Conservation (phyloP, 2,329 filamentous ascomycete genomes). For the Xylogone sp. region DNA sequence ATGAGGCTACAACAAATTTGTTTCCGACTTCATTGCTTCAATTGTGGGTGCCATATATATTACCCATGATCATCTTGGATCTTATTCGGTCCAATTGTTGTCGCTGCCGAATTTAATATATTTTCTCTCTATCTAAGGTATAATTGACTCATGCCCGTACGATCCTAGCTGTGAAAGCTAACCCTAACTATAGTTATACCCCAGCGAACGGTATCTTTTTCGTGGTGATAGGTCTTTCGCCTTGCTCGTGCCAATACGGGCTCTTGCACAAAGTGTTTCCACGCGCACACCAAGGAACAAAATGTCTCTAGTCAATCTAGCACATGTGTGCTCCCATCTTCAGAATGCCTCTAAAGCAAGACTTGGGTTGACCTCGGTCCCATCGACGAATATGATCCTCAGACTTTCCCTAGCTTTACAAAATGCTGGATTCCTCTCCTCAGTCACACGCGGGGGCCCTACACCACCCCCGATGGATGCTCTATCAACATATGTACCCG, state of each 20-base stretch:
- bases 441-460: conserved; percentile 61
- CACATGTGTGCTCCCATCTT: conserved; percentile 68
- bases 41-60: not conserved
- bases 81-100: not conserved
- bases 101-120: not conserved
- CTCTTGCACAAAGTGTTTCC: not conserved
- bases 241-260: not conserved
- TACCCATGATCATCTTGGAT: not conserved
- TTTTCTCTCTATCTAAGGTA: not conserved
- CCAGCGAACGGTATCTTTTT: not conserved
- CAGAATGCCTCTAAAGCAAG: conserved; percentile 70
- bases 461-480: conserved; percentile 48
- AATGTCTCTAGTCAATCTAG: conserved; percentile 71
- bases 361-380: conserved; percentile 65
- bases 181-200: not conserved
- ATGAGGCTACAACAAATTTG: conserved; percentile 3
- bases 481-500: conserved; percentile 41
- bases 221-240: not conserved
- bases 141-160: not conserved
- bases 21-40: conserved; percentile 1
- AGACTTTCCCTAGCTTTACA: conserved; percentile 62
- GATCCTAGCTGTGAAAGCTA: not conserved
- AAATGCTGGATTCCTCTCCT: conserved; percentile 63
- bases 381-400: conserved; percentile 63
- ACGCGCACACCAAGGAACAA: conserved; percentile 10